Percentiles rank a stretch among this genome's conserved stretches.
Evolutionary conservation across 805 yeast species (phyloP).

Genomic region (Huiozyma naganishii): DNA sequence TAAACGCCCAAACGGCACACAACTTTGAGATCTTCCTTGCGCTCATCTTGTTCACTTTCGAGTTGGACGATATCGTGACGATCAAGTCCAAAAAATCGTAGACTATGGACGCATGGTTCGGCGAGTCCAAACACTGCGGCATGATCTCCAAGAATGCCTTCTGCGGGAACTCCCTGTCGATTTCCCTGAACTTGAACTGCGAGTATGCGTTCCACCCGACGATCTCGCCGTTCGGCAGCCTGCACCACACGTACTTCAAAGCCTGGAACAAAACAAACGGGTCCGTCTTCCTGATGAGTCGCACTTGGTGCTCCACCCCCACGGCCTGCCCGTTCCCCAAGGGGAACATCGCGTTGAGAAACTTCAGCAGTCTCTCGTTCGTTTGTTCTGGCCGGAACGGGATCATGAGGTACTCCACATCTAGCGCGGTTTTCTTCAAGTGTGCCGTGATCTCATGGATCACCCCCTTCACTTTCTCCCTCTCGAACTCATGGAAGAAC

Average conservation of each 20-base stretch:
- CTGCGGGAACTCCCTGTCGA: conserved; percentile 53
- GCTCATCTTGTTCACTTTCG: conserved; percentile 65
- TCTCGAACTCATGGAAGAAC: conserved; percentile 39
- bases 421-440: conserved; percentile 56
- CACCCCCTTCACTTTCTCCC: conserved; percentile 56
- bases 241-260: conserved; percentile 76
- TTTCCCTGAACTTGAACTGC: conserved; percentile 55
- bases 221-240: conserved; percentile 68
- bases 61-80: conserved; percentile 66
- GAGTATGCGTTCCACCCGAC: conserved; percentile 81
- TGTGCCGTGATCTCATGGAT: conserved; percentile 65
- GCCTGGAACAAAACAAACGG: conserved; percentile 64
- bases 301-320: conserved; percentile 30
- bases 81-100: conserved; percentile 78
- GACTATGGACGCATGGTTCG: conserved; percentile 82
- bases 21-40: conserved; percentile 72
- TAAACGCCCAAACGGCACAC: conserved; percentile 86
- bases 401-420: conserved; percentile 61
- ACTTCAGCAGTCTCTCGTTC: conserved; percentile 46
- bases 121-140: conserved; percentile 75
- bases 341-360: conserved; percentile 51
- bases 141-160: conserved; percentile 68
- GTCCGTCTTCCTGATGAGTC: conserved; percentile 42
- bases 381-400: conserved; percentile 68
- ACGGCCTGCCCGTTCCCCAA: conserved; percentile 39